phyloP scores from a whole-genome alignment of 768 basidiomycete species.

The Chalciporus chontae region DNA sequence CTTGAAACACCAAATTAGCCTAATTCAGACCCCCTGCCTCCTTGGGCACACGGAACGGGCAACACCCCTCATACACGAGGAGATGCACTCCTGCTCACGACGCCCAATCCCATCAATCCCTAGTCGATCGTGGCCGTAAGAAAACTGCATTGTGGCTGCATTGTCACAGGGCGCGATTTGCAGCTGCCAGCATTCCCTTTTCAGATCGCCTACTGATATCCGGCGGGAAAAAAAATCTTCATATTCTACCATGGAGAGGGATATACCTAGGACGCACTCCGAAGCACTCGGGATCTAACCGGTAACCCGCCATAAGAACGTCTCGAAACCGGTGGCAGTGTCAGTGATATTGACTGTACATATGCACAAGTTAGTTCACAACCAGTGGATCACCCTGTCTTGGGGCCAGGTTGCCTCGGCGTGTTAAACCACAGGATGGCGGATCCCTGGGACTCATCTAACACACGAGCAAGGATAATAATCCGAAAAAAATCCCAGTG shows the following conservation, averaged over 20 bases:
- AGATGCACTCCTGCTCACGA: background rate
- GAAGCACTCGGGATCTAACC: background rate
- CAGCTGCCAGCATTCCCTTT: background rate
- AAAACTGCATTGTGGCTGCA: background rate
- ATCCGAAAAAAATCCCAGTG: conserved; percentile 2
- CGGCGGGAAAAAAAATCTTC: background rate
- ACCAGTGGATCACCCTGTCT: background rate
- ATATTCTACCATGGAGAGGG: background rate
- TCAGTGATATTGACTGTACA: no score
- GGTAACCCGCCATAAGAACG: no score
- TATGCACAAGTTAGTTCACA: no score
- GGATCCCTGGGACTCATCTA: background rate
- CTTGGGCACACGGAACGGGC: conserved; percentile 4
- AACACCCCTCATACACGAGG: conserved; percentile 19
- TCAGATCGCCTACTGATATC: background rate
- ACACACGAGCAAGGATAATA: background rate
- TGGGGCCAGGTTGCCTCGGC: background rate
- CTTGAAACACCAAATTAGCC: conserved; percentile 3
- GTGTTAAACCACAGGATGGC: background rate
- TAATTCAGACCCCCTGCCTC: background rate
- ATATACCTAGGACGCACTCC: background rate
- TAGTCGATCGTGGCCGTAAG: background rate
- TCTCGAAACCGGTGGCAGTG: no score
- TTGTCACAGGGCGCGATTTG: background rate
- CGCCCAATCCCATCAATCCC: background rate